These are phyloP conservation scores for Onygenales sp. DNA, from an alignment of 2,329 filamentous ascomycete genomes.

Conservation along the genomic window DNA sequence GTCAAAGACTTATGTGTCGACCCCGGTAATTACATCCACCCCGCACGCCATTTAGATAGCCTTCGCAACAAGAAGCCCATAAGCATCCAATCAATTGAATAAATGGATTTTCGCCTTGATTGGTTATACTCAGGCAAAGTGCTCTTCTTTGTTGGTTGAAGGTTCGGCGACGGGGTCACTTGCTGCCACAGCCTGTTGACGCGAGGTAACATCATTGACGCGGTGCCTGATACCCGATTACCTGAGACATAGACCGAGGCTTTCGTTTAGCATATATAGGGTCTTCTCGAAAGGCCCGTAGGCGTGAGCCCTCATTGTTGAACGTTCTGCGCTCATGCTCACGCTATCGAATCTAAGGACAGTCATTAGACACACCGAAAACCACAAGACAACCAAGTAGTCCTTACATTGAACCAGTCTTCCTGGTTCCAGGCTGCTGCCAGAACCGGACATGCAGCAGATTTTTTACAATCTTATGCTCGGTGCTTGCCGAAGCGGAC, in stretches of 20 bases:
- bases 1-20: too few species aligned
- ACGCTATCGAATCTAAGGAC: neutral
- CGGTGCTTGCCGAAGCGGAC: slow-evolving; percentile 28
- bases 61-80: too few species aligned
- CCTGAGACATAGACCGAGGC: slow-evolving; percentile 35
- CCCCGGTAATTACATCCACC: too few species aligned
- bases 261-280: slow-evolving; percentile 39
- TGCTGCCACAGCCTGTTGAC: too few species aligned
- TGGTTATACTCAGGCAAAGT: too few species aligned
- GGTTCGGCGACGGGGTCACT: too few species aligned
- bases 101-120: too few species aligned
- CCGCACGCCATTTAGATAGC: too few species aligned
- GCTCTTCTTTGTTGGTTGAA: too few species aligned
- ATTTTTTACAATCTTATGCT: slow-evolving; percentile 40
- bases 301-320: slow-evolving; percentile 4
- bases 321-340: neutral
- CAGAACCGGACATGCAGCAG: slow-evolving; percentile 35
- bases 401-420: too few species aligned
- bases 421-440: slow-evolving; percentile 23
- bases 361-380: neutral
- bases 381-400: neutral
- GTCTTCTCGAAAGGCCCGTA: slow-evolving; percentile 36
- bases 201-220: too few species aligned
- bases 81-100: too few species aligned
- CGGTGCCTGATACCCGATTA: slow-evolving; percentile 6